Evolutionary conservation across 768 basidiomycete species (phyloP).

Genomic region (Punctularia strigosozonata): DNA sequence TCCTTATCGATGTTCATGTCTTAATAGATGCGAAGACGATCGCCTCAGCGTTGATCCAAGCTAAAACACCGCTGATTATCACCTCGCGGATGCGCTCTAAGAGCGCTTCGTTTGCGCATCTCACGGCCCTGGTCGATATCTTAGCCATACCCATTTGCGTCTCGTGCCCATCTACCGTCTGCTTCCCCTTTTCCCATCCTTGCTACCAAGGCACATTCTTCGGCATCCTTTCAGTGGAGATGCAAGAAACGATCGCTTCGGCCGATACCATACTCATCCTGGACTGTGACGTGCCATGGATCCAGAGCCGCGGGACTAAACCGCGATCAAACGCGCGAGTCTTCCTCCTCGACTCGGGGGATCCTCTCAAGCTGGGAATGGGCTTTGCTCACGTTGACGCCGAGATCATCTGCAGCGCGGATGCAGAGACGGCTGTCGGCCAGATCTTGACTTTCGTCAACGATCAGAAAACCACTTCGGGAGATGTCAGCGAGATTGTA

Average conservation of each 20-base stretch:
- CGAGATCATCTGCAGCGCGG: constrained; percentile 46
- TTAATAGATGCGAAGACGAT: constrained; percentile 24
- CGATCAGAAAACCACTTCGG: constrained; percentile 8
- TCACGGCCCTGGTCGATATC: constrained; percentile 34
- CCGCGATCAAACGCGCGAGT: constrained; percentile 34
- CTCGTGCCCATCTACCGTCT: constrained; percentile 37
- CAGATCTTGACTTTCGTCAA: constrained; percentile 28
- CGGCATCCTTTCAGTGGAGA: constrained; percentile 27
- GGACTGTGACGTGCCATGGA: constrained; percentile 61
- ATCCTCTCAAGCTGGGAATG: constrained; percentile 41
- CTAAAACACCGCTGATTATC: constrained; percentile 49
- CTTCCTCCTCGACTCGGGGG: constrained; percentile 50
- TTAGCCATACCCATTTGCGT: constrained; percentile 45
- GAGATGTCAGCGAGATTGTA: background rate
- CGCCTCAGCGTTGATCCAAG: constrained; percentile 32
- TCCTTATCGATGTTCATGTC: constrained; percentile 14
- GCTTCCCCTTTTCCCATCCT: constrained; percentile 46
- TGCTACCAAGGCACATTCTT: constrained; percentile 41
- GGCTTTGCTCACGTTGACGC: constrained; percentile 45
- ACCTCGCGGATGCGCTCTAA: constrained; percentile 50
- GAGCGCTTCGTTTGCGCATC: constrained; percentile 28
- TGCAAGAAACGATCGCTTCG: constrained; percentile 31
- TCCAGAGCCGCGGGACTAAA: constrained; percentile 31
- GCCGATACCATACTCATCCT: constrained; percentile 56
- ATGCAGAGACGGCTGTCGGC: constrained; percentile 36